Percentiles rank a stretch among this genome's conserved stretches.
These are phyloP conservation scores for Jatropha curcas DNA, from an alignment of 345 rosid species.

Conservation along the genomic window DNA sequence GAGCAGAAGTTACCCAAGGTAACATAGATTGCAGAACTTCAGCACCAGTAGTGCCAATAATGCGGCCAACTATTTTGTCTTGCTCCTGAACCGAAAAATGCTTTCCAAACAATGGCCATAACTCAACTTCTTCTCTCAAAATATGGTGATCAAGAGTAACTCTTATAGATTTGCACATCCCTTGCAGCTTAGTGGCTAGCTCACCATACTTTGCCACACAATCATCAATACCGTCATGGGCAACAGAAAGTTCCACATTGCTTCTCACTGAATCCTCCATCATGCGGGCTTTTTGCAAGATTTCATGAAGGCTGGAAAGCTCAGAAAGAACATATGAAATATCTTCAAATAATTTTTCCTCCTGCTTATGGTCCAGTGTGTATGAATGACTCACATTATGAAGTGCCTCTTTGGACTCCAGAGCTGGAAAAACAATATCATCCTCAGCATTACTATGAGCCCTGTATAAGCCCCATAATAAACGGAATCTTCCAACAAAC, in stretches of 20 bases:
- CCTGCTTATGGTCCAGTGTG: slow-evolving; percentile 86
- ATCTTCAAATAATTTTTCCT: slow-evolving; percentile 87
- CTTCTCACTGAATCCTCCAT: slow-evolving; percentile 32
- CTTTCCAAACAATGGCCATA: slow-evolving; percentile 82
- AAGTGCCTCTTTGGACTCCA: slow-evolving; percentile 91
- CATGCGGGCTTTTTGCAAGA: slow-evolving; percentile 34
- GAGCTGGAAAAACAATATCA: slow-evolving; percentile 90
- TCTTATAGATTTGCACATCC: slow-evolving; percentile 89
- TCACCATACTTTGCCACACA: slow-evolving; percentile 55
- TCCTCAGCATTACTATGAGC: slow-evolving; percentile 98
- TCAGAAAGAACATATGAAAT: slow-evolving; percentile 67
- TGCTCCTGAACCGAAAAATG: slow-evolving; percentile 82
- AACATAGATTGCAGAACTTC: slow-evolving; percentile 92
- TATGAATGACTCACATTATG: slow-evolving; percentile 94
- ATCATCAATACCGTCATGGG: slow-evolving; percentile 30
- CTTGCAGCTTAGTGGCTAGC: slow-evolving; percentile 83
- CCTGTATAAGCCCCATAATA: slow-evolving; percentile 88
- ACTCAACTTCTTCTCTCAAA: slow-evolving; percentile 79
- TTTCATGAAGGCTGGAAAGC: slow-evolving; percentile 60
- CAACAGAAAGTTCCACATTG: slow-evolving; percentile 27
- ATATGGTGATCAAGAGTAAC: slow-evolving; percentile 86
- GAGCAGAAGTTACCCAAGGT: slow-evolving; percentile 95
- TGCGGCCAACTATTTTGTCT: slow-evolving; percentile 85
- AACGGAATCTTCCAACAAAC: slow-evolving; percentile 76
- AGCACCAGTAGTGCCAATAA: slow-evolving; percentile 90